phyloP scores from a whole-genome alignment of 2,329 filamentous ascomycete genomes.

The Fusarium caatingaense region DNA sequence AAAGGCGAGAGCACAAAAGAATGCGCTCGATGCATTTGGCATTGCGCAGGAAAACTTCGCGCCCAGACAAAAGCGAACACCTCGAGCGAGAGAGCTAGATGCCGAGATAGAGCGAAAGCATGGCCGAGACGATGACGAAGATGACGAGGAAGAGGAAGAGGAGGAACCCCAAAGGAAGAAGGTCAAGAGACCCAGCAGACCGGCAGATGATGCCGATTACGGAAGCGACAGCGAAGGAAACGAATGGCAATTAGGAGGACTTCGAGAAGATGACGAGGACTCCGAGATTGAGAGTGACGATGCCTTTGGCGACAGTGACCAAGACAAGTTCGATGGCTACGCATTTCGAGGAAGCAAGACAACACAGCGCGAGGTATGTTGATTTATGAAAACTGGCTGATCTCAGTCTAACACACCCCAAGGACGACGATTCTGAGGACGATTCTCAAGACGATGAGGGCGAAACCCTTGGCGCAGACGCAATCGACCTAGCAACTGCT shows the following conservation, averaged over 20 bases:
- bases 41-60: conserved; percentile 66
- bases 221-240: conserved; percentile 89
- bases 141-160: conserved; percentile 63
- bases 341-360: conserved; percentile 62
- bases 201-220: conserved; percentile 68
- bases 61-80: conserved; percentile 59
- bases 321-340: conserved; percentile 85
- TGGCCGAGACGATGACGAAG: conserved; percentile 57
- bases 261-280: conserved; percentile 68
- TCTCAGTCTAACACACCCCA: conserved; percentile 15
- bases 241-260: conserved; percentile 80
- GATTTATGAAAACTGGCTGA: neutral
- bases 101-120: conserved; percentile 60
- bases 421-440: conserved; percentile 69
- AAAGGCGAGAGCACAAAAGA: conserved; percentile 61
- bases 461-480: conserved; percentile 68
- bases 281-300: conserved; percentile 77
- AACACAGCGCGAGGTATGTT: conserved; percentile 48
- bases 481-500: conserved; percentile 68
- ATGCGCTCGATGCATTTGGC: conserved; percentile 67
- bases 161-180: conserved; percentile 56
- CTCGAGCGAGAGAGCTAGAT: conserved; percentile 64
- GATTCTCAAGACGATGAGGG: conserved; percentile 65
- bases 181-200: conserved; percentile 54
- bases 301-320: conserved; percentile 88